Evolutionary conservation across 2,329 filamentous ascomycete genomes (phyloP), one percentile per base, ranked within the genome.

Genomic region (Neofusicoccum umdonicola): DNA sequence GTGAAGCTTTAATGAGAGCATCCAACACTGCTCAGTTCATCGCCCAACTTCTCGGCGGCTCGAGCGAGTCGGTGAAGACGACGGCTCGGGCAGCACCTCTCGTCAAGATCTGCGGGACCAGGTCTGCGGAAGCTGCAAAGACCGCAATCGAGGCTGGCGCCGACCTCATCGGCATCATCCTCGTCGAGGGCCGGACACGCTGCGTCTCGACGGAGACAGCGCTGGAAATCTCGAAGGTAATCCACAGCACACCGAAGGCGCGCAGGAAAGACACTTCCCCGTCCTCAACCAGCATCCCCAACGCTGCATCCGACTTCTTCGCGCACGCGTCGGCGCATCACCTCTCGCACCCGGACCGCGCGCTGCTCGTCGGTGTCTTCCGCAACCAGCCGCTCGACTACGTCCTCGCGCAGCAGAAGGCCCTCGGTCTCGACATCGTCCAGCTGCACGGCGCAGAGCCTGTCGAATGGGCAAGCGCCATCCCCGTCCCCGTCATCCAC

Each of bases 71-170:
- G 11, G 39, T 60, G 42, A 54, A 54, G n/a, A 57, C 69, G 71
- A 35, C 64, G 3, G 27, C 35, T 9, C 44, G 39, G 31, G 35
- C 37, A 27, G 56, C 52, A 15, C 51, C 68, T 19, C 82, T 1
- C 82, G 93, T 97, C 69, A 99, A 99, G 80, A 96, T 99, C 27
- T 99, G 95, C 75, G 95, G 95, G 5, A 98, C 93, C 8, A 86
- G 94, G 65, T 92, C 87, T 66, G 84, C 88, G 9, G 92, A 96
- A 73, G 92, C 89, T 15, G 95, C 95, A 5, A 83, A 86, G 63
- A 86, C 88, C 67, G 95, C 95, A 15, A 87, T 96, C 52, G 88
- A 93, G 73, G 89, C 92, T 44, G 93, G 93, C 31, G 95, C 95
- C 37, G 93, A 99, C 77, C 83, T 97, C 69, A 87, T 99, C 60